Evolutionary conservation across 2,329 filamentous ascomycete genomes (phyloP).

Genomic region (Diaporthe australafricana): DNA sequence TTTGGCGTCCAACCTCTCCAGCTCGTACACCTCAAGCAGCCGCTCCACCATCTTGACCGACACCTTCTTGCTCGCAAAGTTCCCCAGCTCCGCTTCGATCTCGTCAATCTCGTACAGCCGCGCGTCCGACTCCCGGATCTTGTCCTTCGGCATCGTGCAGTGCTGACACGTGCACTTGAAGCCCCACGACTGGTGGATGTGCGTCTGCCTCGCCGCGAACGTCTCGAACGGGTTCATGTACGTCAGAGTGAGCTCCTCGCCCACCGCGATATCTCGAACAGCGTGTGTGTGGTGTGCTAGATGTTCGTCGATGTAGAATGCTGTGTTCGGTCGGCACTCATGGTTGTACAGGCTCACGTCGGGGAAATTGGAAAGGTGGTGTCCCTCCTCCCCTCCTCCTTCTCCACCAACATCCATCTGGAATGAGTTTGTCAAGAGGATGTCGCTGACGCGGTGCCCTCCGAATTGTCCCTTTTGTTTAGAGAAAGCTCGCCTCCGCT

Average conservation of each 20-base stretch:
- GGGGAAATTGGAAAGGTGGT: slow-evolving; percentile 42
- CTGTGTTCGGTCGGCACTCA: slow-evolving; percentile 51
- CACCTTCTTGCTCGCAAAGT: slow-evolving; percentile 45
- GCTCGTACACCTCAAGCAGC: slow-evolving; percentile 58
- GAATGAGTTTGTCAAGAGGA: slow-evolving; percentile 44
- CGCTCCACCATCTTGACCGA: slow-evolving; percentile 58
- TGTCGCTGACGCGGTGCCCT: slow-evolving; percentile 42
- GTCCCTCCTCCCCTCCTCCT: background rate
- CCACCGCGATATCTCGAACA: slow-evolving; percentile 44
- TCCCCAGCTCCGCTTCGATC: slow-evolving; percentile 30
- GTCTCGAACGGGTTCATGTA: slow-evolving; percentile 49
- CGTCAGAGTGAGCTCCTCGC: slow-evolving; percentile 51
- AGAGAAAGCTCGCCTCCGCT: slow-evolving; percentile 39
- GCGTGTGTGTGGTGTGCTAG: slow-evolving; percentile 49
- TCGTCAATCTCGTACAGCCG: slow-evolving; percentile 46
- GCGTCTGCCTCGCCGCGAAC: slow-evolving; percentile 41
- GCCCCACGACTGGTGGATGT: slow-evolving; percentile 47
- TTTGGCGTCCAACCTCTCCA: slow-evolving; percentile 65
- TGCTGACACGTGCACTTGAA: slow-evolving; percentile 50
- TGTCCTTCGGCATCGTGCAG: slow-evolving; percentile 41
- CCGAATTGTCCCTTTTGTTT: slow-evolving; percentile 41
- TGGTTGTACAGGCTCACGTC: slow-evolving; percentile 51
- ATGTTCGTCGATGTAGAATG: slow-evolving; percentile 43
- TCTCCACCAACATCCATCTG: slow-evolving; percentile 38
- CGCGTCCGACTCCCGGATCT: slow-evolving; percentile 41